A percentile compares a stretch with the other conserved stretches of the same genome.
Conservation (phyloP, 2,329 filamentous ascomycete genomes). For the Colletotrichum acutatum region DNA sequence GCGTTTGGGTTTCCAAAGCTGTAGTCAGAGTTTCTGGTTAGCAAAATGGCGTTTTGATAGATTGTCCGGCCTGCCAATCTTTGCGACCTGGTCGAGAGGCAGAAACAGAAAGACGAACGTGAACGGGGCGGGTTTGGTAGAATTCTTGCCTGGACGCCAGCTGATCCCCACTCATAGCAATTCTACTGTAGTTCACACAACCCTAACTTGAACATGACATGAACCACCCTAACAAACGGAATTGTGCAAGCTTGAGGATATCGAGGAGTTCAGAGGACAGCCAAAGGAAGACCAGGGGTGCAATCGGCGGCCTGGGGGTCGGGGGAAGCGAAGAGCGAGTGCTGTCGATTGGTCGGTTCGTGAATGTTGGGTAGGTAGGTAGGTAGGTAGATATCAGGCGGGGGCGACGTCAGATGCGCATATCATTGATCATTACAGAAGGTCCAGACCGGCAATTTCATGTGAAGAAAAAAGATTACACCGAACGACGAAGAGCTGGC, state of each 20-base stretch:
- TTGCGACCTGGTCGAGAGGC: conserved; percentile 26
- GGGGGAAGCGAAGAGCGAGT: background rate
- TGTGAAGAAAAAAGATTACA: conserved; percentile 17
- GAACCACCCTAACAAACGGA: conserved; percentile 25
- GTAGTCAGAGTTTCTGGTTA: conserved; percentile 47
- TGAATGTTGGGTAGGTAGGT: conserved; percentile 11
- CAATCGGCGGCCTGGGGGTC: conserved; percentile 2
- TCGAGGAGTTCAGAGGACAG: background rate
- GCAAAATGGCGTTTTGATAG: conserved; percentile 40
- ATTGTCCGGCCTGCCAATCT: conserved; percentile 22
- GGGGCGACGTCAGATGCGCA: conserved; percentile 32
- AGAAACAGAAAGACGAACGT: conserved; percentile 34
- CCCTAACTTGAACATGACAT: conserved; percentile 37
- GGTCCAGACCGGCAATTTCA: conserved; percentile 25
- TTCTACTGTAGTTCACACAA: conserved; percentile 40
- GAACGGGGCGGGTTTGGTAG: conserved; percentile 34
- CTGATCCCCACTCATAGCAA: conserved; percentile 74
- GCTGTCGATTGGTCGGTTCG: conserved; percentile 21
- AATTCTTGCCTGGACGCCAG: conserved; percentile 62
- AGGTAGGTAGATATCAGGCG: conserved; percentile 14
- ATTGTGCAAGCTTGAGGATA: background rate
- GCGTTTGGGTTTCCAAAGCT: conserved; percentile 74
- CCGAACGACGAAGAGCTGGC: conserved; percentile 6
- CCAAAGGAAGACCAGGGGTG: background rate
- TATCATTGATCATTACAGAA: conserved; percentile 37